Evolutionary conservation across 1,284 basidiomycete species (phyloP).

Genomic region (Anthracocystis setariae): DNA sequence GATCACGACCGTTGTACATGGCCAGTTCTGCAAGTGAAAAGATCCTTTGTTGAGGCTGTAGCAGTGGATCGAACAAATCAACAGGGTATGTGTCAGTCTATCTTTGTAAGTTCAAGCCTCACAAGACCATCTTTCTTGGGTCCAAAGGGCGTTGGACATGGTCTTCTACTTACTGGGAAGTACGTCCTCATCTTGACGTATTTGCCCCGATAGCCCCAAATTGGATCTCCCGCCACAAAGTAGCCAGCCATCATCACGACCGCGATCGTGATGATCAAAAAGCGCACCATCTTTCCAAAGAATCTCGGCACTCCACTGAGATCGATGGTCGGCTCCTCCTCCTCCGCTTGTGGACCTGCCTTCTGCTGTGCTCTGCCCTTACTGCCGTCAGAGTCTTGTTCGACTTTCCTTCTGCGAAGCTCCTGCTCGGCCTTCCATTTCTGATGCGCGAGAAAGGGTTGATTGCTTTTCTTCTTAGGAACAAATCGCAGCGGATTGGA

Average conservation of each 20-base stretch:
- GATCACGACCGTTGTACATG: constrained; percentile 78
- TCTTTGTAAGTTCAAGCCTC: no score
- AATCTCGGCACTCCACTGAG: constrained; percentile 19
- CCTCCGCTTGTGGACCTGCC: not conserved
- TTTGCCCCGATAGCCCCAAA: constrained; percentile 66
- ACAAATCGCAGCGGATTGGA: constrained; percentile 56
- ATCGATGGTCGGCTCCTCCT: constrained; percentile 26
- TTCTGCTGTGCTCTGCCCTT: constrained; percentile 9
- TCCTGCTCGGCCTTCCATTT: constrained; percentile 57
- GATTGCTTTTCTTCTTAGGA: constrained; percentile 61
- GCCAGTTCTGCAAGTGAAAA: constrained; percentile 79
- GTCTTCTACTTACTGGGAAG: constrained; percentile 54
- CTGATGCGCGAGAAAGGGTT: constrained; percentile 60
- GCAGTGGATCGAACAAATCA: not conserved
- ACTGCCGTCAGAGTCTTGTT: constrained; percentile 26
- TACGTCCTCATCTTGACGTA: constrained; percentile 58
- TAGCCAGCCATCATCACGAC: constrained; percentile 24
- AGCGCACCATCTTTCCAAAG: constrained; percentile 20
- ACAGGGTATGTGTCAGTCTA: not conserved
- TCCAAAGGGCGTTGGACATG: not conserved
- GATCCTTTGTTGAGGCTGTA: constrained; percentile 70
- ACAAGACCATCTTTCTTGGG: no score
- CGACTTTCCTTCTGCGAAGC: constrained; percentile 39
- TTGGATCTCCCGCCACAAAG: constrained; percentile 60
- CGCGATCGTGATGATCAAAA: constrained; percentile 40